A percentile compares a stretch with the other conserved stretches of the same genome.
These are phyloP conservation scores for Colletotrichum aenigma DNA, from an alignment of 2,329 filamentous ascomycete genomes.

Conservation along the genomic window DNA sequence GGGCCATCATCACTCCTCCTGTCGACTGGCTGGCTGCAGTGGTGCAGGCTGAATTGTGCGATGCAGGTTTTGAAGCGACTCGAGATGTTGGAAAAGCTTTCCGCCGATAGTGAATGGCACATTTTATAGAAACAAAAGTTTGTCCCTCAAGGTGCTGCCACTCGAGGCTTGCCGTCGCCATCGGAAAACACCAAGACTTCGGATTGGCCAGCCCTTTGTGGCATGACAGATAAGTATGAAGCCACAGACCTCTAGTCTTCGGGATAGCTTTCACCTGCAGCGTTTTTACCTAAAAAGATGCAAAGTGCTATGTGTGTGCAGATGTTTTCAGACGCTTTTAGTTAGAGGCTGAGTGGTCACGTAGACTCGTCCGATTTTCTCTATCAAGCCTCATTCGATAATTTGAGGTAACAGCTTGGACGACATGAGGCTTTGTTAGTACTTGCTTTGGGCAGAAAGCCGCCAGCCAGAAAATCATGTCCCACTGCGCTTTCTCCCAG, in stretches of 20 bases:
- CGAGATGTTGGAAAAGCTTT: background rate
- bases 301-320: background rate
- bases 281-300: background rate
- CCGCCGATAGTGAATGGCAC: background rate
- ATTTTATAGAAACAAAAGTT: background rate
- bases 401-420: background rate
- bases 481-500: background rate
- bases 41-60: background rate
- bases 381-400: background rate
- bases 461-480: background rate
- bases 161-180: background rate
- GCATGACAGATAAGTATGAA: background rate
- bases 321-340: background rate
- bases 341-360: background rate
- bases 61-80: background rate
- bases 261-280: background rate
- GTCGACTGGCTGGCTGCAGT: background rate
- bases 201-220: background rate
- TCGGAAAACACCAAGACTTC: background rate
- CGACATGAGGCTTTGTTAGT: fast-evolving
- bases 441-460: background rate
- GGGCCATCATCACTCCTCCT: background rate
- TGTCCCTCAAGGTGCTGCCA: background rate
- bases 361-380: background rate
- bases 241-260: background rate